A percentile compares a stretch with the other conserved stretches of the same genome.
phyloP scores from a whole-genome alignment of 441 rosid species.

The Populus trichocarpa region DNA sequence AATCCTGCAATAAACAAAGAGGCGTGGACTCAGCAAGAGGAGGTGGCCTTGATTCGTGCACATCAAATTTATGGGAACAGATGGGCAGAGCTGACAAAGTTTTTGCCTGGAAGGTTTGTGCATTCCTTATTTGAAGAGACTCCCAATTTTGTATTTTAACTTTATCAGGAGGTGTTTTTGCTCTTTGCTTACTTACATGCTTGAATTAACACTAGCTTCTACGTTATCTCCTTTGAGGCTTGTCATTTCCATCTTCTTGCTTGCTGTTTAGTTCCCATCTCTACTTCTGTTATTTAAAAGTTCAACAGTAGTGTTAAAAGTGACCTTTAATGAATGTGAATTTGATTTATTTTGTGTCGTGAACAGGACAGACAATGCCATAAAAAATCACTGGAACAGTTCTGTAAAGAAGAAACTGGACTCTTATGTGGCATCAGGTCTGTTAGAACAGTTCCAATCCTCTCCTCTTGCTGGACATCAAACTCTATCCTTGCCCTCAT shows the following conservation, averaged over 20 bases:
- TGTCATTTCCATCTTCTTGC: neutral
- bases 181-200: slow-evolving; percentile 1
- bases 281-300: neutral
- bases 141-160: neutral
- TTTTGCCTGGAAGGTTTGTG: slow-evolving; percentile 95
- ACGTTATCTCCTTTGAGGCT: neutral
- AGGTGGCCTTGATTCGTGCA: slow-evolving; percentile 90
- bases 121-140: slow-evolving; percentile 13
- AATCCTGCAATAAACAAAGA: slow-evolving; percentile 94
- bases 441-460: slow-evolving; percentile 71
- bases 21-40: slow-evolving; percentile 99
- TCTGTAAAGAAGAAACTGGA: slow-evolving; percentile 96
- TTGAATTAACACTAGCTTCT: slow-evolving; percentile 12
- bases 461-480: slow-evolving; percentile 55
- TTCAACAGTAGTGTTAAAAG: neutral
- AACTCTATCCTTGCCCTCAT: slow-evolving; percentile 49
- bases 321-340: neutral
- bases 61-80: slow-evolving; percentile 94
- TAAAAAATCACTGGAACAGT: slow-evolving; percentile 99
- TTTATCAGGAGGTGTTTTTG: slow-evolving; percentile 2
- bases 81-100: slow-evolving; percentile 98
- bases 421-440: slow-evolving; percentile 85
- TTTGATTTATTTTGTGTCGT: slow-evolving; percentile 24
- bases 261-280: slow-evolving; percentile 3
- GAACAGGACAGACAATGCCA: slow-evolving; percentile 96